Base-by-base conservation (phyloP, 2,329 filamentous ascomycete genomes). In the Cercospora brassicicola region DNA sequence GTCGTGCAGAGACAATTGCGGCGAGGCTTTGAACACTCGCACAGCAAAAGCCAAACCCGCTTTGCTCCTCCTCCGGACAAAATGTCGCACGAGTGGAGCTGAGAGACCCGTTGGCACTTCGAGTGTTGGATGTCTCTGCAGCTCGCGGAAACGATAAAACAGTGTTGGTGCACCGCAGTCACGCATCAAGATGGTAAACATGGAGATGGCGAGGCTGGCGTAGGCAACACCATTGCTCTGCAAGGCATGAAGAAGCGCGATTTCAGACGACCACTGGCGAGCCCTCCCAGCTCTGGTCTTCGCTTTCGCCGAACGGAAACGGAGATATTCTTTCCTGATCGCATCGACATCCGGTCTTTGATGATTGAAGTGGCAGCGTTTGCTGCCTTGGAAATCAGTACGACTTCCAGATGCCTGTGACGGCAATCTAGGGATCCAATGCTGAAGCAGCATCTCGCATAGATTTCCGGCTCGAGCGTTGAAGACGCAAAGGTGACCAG, bases 391-490 rank as follows among this genome's bases (percentile, higher is more conserved):
- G 20, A 23, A 20, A 18, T 28, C 23, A 9, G 8, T 20, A 62
- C 20, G 18, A 13, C n/a, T 48, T 20, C 10, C 36, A 30, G n/a
- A 5, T 18, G 26, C 8, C 15, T 28, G 36, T 13, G 13, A 18
- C 20, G 18, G 23, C 8, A 65, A 28, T 15, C 30, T 45, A 55
- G 63, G 59, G 4, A 62, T 36, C 67, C 67, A 68, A 51, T 66
- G 61, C n/a, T 33, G 10, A 20, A 66, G 51, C 28, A 68, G 63
- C 6, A 68, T 59, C 15, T 53, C 59, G 42, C 67, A 68, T 15
- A 68, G 30, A 9, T 63, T 18, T 3, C n/a, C 9, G 8, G 20
- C 8, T 20, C 18, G 8, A 11, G 28, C 15, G 8, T 7, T 51
- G 13, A 68, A 59, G 13, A 28, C 33, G 39, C 48, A 51, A 15